A percentile compares a stretch with the other conserved stretches of the same genome.
Evolutionary conservation across 1,284 basidiomycete species (phyloP).

Genomic region (Tilletiaria anomala): DNA sequence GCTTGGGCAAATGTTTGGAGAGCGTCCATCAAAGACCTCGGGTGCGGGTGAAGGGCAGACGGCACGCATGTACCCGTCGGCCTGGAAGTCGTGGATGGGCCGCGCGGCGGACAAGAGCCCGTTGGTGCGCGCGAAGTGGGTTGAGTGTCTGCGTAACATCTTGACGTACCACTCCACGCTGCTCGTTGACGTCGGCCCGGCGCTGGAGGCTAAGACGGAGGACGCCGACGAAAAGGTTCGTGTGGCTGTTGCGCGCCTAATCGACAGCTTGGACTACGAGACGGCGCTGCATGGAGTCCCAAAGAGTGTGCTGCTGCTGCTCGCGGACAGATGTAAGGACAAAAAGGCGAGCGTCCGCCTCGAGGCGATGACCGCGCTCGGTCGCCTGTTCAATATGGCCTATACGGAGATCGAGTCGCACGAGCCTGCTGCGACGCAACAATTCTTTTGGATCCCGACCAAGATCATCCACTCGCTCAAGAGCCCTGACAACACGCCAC

Average conservation of each 20-base stretch:
- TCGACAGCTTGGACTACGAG: constrained; percentile 77
- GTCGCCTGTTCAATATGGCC: constrained; percentile 64
- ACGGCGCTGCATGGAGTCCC: constrained; percentile 69
- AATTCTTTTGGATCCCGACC: constrained; percentile 89
- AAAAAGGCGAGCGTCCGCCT: constrained; percentile 71
- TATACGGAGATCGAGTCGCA: constrained; percentile 82
- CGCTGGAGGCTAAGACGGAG: constrained; percentile 19
- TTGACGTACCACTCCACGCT: constrained; percentile 56
- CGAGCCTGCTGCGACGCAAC: constrained; percentile 55
- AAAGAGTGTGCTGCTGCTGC: constrained; percentile 49
- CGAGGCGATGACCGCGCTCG: constrained; percentile 64
- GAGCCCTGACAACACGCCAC: constrained; percentile 35
- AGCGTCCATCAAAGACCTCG: constrained; percentile 11
- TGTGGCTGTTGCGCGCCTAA: constrained; percentile 64
- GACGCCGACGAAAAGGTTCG: constrained; percentile 89
- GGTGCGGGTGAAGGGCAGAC: constrained; percentile 45
- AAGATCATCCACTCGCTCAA: constrained; percentile 48
- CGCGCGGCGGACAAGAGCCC: constrained; percentile 64
- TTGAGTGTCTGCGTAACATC: constrained; percentile 52
- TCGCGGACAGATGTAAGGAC: constrained; percentile 65
- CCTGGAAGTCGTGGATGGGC: constrained; percentile 73
- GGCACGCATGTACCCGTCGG: constrained; percentile 60
- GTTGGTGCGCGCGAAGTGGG: constrained; percentile 60
- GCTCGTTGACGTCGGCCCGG: constrained; percentile 42
- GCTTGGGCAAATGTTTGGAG: constrained; percentile 74